Base-by-base conservation (phyloP, 371 early-diverging fungal genomes). In the Lichtheimia hyalospora region DNA sequence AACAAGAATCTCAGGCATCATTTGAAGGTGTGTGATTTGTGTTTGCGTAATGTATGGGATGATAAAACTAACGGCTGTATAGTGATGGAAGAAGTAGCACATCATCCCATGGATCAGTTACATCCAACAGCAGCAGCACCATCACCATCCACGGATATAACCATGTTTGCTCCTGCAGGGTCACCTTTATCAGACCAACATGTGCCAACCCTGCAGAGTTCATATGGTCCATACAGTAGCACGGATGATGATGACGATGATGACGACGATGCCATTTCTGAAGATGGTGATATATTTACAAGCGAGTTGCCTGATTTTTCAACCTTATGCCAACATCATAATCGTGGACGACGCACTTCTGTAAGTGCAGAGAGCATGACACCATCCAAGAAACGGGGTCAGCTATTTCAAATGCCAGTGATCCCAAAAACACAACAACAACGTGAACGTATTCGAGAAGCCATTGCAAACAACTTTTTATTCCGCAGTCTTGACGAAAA, bases 331-430 rank as follows among this genome's bases (percentile, higher is more conserved):
- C n/a, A 46, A 18, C n/a, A 54, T 3, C 53, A 58, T 40, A 60
- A 61, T 24, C 54, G 61, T 2, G 58, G 46, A 15, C 66, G 99
- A 28, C 93, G 99, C 60, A 92, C 93, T 34, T 94, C 94, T 18
- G 97, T 99, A 54, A 91, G 92, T 52, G 97, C 99, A 18, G 97
- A 97, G 74, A 95, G 95, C 43, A 94, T 97, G 92, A 89, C 92
- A n/a, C 97, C 98, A 12, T 86, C 91, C 25, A 34, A 28, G n/a
- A 21, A 80, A 79, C 82, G 52, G 24, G 42, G 87, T 61, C 79
- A 74, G 21, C 87, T 89, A 58, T 92, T 83, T 67, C 87, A 86
- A 51, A 92, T 91, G 70, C 88, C 95, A 20, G 84, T 92, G 52
- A 89, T 96, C 57, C 92, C 92, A 34, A 98, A 98, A 72, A 83